phyloP scores from a whole-genome alignment of 2,329 filamentous ascomycete species.

The Xylariaceae sp. region DNA sequence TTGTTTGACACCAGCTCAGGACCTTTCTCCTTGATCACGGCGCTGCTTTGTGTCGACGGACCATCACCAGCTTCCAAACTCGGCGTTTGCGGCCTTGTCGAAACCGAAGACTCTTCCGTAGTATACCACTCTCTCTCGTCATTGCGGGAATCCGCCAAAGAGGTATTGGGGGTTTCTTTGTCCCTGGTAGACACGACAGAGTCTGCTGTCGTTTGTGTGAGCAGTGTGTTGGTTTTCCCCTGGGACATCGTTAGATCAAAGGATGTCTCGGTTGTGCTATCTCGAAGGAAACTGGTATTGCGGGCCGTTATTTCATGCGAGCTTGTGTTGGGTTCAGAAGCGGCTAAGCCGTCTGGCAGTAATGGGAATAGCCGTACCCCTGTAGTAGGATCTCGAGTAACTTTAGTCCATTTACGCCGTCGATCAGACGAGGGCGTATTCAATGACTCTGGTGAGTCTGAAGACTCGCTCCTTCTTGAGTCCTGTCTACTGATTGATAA shows the following conservation, averaged over 20 bases:
- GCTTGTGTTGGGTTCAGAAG: not conserved
- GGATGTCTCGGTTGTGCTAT: conserved; percentile 5
- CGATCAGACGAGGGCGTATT: conserved; percentile 16
- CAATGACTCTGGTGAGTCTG: conserved; percentile 13
- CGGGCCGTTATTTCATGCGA: not conserved
- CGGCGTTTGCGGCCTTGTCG: conserved; percentile 29
- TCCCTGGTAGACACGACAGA: conserved; percentile 9
- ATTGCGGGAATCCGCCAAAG: conserved; percentile 11
- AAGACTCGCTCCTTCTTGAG: conserved; percentile 5
- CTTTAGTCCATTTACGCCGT: conserved; percentile 16
- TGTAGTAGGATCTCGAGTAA: conserved; percentile 22
- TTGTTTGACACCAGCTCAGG: conserved; percentile 15
- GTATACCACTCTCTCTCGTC: conserved; percentile 4
- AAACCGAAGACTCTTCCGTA: conserved; percentile 16
- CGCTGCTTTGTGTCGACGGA: conserved; percentile 29
- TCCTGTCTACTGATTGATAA: conserved; percentile 3
- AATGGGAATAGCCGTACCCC: conserved; percentile 29
- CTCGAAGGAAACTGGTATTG: not conserved
- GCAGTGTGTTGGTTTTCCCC: conserved; percentile 7
- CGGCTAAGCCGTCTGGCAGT: conserved; percentile 5
- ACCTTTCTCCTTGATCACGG: conserved; percentile 30
- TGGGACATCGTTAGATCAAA: conserved; percentile 13
- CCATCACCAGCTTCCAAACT: conserved; percentile 28
- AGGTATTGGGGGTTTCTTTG: conserved; percentile 9
- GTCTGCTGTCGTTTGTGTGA: conserved; percentile 9